Evolutionary conservation across 495 filamentous ascomycete species (phyloP), one percentile per base, ranked within the genome.

Genomic region (Penicillium nucicola): DNA sequence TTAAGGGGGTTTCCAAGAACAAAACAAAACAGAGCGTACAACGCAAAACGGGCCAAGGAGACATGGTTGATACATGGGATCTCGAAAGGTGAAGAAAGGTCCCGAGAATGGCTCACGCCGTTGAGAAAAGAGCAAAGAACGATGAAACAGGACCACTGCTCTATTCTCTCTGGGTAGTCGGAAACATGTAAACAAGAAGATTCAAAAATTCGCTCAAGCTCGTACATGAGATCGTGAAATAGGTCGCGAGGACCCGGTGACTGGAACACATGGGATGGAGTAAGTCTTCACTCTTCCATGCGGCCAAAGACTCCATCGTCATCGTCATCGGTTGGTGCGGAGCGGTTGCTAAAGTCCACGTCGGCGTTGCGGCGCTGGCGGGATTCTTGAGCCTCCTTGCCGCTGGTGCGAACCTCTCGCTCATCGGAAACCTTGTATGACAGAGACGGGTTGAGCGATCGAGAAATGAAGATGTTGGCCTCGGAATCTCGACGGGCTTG

Each of bases 271-370:
- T 25, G 40, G 35, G 13, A 36, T 19, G 17, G 50, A 28, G 7
- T 6, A 28, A 28, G 25, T 28, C 25, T 62, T 72, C 79, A 96
- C 69, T 93, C 90, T 64, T 98, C 93, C 92, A 97, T 97, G 50
- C 81, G 83, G 18, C 93, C 93, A 76, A 98, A 98, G 42, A 98
- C 80, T 50, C 90, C 92, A 52, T 96, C 93, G 45, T 97, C 92
- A 41, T 96, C 92, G 56, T 97, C 92, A 61, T 95, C 89, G 55
- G 81, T 84, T 22, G 84, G 81, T 8, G 77, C 79, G 14, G 81
- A 75, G 30, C 75, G 79, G 57, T 76, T 78, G 47, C 89, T 84
- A 52, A 85, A 87, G 32, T 92, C 88, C 49, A 95, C 90, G 42
- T 95, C 89, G 48, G 87, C 87, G 54, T 84, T 82, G 56, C 69